phyloP scores from a whole-genome alignment of 345 rosid genomes.

The Rhizophora mangle region DNA sequence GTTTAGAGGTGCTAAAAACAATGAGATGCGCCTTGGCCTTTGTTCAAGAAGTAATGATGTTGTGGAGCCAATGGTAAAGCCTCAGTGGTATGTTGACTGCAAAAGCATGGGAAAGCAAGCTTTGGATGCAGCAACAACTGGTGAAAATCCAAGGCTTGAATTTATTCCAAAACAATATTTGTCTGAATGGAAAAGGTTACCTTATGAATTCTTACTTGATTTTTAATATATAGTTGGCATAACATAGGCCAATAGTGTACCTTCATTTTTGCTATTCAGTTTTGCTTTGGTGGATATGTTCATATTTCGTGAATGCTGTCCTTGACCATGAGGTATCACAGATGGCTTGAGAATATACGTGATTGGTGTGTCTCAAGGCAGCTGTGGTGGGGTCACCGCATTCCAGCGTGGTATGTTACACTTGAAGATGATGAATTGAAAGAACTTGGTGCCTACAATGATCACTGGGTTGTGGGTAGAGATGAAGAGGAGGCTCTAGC shows the following conservation, averaged over 20 bases:
- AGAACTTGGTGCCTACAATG: constrained; percentile 73
- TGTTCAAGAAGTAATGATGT: constrained; percentile 83
- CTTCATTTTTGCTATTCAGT: background rate
- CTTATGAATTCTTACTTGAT: constrained; percentile 7
- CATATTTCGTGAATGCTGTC: background rate
- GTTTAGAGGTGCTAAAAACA: constrained; percentile 69
- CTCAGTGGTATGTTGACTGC: constrained; percentile 89
- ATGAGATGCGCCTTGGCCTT: constrained; percentile 89
- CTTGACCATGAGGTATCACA: constrained; percentile 28
- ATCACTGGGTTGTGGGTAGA: constrained; percentile 86
- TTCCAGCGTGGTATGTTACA: constrained; percentile 91
- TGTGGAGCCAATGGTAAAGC: constrained; percentile 88
- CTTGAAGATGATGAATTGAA: constrained; percentile 69
- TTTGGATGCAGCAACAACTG: constrained; percentile 64
- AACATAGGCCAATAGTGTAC: background rate
- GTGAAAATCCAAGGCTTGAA: constrained; percentile 60
- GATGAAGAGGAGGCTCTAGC: constrained; percentile 60
- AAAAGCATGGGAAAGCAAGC: constrained; percentile 66
- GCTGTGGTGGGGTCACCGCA: constrained; percentile 97
- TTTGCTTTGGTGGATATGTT: background rate
- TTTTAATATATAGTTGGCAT: background rate
- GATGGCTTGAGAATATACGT: constrained; percentile 96
- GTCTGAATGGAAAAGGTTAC: constrained; percentile 92
- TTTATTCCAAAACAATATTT: constrained; percentile 82
- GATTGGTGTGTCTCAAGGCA: constrained; percentile 99